phyloP scores from a whole-genome alignment of 805 yeast species.

The Starmera dryadoides region DNA sequence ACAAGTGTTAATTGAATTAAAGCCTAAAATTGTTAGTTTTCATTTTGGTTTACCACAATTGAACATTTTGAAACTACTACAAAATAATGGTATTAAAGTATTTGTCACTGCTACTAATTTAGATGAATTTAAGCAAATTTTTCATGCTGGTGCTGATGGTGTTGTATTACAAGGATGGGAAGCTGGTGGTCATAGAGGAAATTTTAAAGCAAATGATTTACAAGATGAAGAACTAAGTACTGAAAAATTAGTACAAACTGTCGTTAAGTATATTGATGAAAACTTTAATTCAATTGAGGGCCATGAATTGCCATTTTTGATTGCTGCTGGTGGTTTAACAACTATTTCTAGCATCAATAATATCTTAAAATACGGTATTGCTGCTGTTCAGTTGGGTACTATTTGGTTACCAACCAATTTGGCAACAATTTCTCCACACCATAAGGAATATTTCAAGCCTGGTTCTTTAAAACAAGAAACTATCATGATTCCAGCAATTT shows the following conservation, averaged over 20 bases:
- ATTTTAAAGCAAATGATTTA: slow-evolving; percentile 28
- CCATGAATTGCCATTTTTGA: slow-evolving; percentile 18
- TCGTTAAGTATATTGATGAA: slow-evolving; percentile 13
- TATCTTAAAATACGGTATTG: slow-evolving; percentile 34
- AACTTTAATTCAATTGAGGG: neutral
- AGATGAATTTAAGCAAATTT: slow-evolving; percentile 30
- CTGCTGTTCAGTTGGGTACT: slow-evolving; percentile 52
- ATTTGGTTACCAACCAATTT: slow-evolving; percentile 28
- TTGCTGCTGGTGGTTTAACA: slow-evolving; percentile 51
- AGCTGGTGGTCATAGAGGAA: slow-evolving; percentile 64
- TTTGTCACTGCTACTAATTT: slow-evolving; percentile 41
- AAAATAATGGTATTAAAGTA: slow-evolving; percentile 30
- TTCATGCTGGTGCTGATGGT: slow-evolving; percentile 35
- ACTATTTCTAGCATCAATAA: slow-evolving; percentile 23
- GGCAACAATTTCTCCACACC: slow-evolving; percentile 11
- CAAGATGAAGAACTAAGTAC: slow-evolving; percentile 29
- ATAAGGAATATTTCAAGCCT: slow-evolving; percentile 4
- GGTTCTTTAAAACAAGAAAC: slow-evolving; percentile 19
- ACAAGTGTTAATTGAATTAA: slow-evolving; percentile 9
- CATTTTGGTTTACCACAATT: slow-evolving; percentile 42
- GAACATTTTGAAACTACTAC: slow-evolving; percentile 25
- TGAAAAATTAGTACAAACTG: slow-evolving; percentile 14
- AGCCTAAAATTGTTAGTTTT: slow-evolving; percentile 43
- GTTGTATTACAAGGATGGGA: slow-evolving; percentile 50
- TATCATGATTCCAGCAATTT: slow-evolving; percentile 17